These are phyloP conservation scores for Mucor ambiguus DNA, from an alignment of 371 early-diverging fungal species.

Conservation along the genomic window DNA sequence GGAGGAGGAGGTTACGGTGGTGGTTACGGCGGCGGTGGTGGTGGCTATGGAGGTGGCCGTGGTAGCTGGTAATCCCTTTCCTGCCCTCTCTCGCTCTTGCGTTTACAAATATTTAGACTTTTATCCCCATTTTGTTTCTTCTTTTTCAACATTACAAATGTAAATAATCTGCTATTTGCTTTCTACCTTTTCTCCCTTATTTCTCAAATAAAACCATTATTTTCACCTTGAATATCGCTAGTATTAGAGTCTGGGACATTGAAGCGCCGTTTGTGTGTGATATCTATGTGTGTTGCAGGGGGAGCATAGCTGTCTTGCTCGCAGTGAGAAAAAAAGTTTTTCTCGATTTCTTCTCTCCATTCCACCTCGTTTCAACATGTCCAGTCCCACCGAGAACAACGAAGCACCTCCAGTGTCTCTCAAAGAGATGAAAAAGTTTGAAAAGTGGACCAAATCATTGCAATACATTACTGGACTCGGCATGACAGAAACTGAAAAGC, in stretches of 20 bases:
- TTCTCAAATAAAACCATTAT: neutral
- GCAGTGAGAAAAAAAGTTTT: neutral
- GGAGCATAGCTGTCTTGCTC: neutral
- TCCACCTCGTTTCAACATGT: neutral
- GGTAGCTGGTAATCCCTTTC: slow-evolving; percentile 7
- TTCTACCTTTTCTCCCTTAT: neutral
- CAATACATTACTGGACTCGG: slow-evolving; percentile 68
- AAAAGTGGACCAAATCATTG: slow-evolving; percentile 59
- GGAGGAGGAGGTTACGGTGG: slow-evolving; percentile 37
- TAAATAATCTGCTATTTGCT: slow-evolving; percentile 6
- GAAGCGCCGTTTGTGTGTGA: neutral
- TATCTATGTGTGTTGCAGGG: slow-evolving; percentile 4
- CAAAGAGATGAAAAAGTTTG: slow-evolving; percentile 53
- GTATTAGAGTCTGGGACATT: neutral
- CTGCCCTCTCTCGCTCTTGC: neutral
- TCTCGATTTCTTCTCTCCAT: neutral
- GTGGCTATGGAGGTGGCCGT: slow-evolving; percentile 25
- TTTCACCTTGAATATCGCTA: neutral
- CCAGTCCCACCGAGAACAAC: slow-evolving; percentile 3
- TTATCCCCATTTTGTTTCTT: neutral
- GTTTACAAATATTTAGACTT: neutral
- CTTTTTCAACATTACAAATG: neutral
- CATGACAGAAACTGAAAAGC: slow-evolving; percentile 50
- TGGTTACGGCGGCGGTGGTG: slow-evolving; percentile 28
- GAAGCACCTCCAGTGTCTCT: slow-evolving; percentile 11